Evolutionary conservation across 192 early-diverging fungal species (phyloP).

Genomic region (Coemansia asiatica): DNA sequence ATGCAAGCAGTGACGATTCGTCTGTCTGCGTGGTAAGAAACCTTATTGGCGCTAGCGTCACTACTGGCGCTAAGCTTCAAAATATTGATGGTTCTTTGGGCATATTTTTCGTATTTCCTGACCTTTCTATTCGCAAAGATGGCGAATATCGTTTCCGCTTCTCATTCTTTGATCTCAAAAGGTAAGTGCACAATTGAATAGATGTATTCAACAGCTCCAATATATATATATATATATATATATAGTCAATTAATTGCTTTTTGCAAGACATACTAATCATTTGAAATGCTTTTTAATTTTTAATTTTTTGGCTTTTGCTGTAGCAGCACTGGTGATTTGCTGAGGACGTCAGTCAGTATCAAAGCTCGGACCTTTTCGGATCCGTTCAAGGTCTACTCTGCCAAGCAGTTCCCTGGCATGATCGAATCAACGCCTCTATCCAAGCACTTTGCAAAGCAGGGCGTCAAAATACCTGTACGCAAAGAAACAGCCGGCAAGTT

Average conservation of each 20-base stretch:
- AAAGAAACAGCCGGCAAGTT: constrained; percentile 58
- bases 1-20: constrained; percentile 2
- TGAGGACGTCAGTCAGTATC: constrained; percentile 54
- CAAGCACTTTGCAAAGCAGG: constrained; percentile 71
- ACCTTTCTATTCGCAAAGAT: constrained; percentile 73
- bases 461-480: constrained; percentile 74
- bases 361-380: constrained; percentile 63
- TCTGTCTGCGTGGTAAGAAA: constrained; percentile 48
- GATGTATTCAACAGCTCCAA: no score
- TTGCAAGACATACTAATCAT: constrained; percentile 27
- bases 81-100: constrained; percentile 62
- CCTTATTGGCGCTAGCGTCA: constrained; percentile 64
- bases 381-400: constrained; percentile 68
- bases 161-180: constrained; percentile 63
- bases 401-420: constrained; percentile 79
- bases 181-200: constrained; percentile 29
- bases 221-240: no score
- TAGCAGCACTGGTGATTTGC: constrained; percentile 47
- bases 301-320: background rate
- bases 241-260: no score
- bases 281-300: constrained; percentile 7
- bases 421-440: constrained; percentile 72
- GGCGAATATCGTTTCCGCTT: constrained; percentile 67
- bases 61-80: constrained; percentile 62
- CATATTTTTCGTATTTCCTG: constrained; percentile 78